Conservation (phyloP, 306 rosid species). For the Prunus persica region Prunus_persica_NCBIv2 NC_034013.1:14084501-14085000, state of each 20-base stretch:
- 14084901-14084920: neutral
- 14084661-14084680: neutral
- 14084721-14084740: neutral
- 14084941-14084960: neutral
- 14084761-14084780: slow-evolving; percentile 7
- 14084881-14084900: neutral
- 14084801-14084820: too few species aligned
- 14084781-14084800: neutral
- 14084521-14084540: slow-evolving; percentile 8
- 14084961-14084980: neutral
- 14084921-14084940: neutral
- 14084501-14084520: slow-evolving; percentile 10
- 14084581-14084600: slow-evolving; percentile 5
- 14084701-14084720: neutral
- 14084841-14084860: neutral
- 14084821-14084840: neutral
- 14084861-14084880: neutral
- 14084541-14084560: slow-evolving; percentile 3
- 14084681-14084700: neutral
- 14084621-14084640: neutral
- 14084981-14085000: neutral
- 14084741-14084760: neutral
- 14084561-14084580: slow-evolving; percentile 8
- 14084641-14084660: neutral
- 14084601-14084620: neutral